Conservation (phyloP, 2,329 filamentous ascomycete species). For the Xylariaceae sp. region DNA sequence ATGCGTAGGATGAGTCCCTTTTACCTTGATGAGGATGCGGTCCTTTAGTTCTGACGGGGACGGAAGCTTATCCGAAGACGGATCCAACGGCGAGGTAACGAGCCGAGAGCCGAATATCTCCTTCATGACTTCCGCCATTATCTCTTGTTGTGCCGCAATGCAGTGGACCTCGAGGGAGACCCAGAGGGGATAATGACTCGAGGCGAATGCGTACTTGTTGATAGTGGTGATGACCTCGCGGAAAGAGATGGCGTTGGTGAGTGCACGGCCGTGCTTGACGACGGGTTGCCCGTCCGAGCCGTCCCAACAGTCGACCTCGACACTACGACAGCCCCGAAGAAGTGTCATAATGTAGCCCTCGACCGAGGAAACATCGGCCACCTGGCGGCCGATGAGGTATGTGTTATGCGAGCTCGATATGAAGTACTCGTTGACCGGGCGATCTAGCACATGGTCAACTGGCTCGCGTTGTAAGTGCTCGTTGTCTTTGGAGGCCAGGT, state of each 20-base stretch:
- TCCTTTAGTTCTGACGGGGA: conserved; percentile 80
- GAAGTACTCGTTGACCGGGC: conserved; percentile 92
- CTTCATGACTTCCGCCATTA: conserved; percentile 87
- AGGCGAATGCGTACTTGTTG: conserved; percentile 87
- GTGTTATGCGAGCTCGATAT: conserved; percentile 99
- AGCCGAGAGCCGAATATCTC: conserved; percentile 77
- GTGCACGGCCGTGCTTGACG: conserved; percentile 84
- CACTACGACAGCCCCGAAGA: conserved; percentile 83
- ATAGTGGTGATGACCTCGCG: conserved; percentile 88
- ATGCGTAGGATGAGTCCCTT: conserved; percentile 60
- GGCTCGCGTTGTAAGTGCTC: conserved; percentile 57
- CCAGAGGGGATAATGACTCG: conserved; percentile 83
- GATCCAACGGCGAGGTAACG: conserved; percentile 67
- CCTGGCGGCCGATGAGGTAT: conserved; percentile 85
- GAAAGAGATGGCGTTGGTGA: conserved; percentile 86
- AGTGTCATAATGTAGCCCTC: conserved; percentile 92
- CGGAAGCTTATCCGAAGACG: conserved; percentile 64
- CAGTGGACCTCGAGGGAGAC: conserved; percentile 96
- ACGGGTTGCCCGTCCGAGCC: conserved; percentile 80
- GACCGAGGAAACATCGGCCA: conserved; percentile 83
- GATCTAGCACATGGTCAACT: conserved; percentile 62
- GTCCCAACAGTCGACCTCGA: conserved; percentile 98
- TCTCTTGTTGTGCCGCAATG: conserved; percentile 70
- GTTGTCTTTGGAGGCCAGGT: conserved; percentile 70
- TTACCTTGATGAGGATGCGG: conserved; percentile 90